A percentile compares a stretch with the other conserved stretches of the same genome.
Evolutionary conservation across 2,329 filamentous ascomycete species (phyloP).

Genomic region (Fusarium mundagurra): DNA sequence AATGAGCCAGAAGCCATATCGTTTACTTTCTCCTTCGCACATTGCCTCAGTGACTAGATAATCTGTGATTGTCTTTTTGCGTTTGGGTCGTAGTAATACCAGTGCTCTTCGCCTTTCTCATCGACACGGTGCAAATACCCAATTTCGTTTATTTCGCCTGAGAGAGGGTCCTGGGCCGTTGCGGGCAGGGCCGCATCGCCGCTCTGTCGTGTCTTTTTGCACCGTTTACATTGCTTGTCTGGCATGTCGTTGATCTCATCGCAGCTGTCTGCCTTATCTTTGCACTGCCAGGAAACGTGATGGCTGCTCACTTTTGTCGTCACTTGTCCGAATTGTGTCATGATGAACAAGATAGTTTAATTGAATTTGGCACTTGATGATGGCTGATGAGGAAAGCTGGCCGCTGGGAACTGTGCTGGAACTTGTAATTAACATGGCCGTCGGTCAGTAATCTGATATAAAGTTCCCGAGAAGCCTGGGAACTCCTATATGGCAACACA

Average conservation of each 20-base stretch:
- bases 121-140: neutral
- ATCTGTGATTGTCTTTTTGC: neutral
- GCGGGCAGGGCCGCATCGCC: rapidly evolving
- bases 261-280: rapidly evolving
- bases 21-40: neutral
- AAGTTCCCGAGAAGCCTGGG: rapidly evolving
- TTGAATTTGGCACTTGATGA: rapidly evolving
- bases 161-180: rapidly evolving
- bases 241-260: neutral
- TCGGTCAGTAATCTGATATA: neutral
- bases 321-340: neutral
- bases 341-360: rapidly evolving
- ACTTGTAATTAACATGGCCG: too few species aligned
- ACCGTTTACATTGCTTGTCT: rapidly evolving
- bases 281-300: neutral
- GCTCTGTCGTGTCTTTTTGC: neutral
- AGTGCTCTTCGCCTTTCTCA: neutral
- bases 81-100: rapidly evolving
- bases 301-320: too few species aligned
- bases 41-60: rapidly evolving
- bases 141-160: neutral
- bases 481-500: neutral
- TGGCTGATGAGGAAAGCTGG: rapidly evolving
- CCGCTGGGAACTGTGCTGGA: rapidly evolving
- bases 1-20: neutral